phyloP scores from a whole-genome alignment of 140 eudicot genomes.

The Bidens hawaiensis region DNA sequence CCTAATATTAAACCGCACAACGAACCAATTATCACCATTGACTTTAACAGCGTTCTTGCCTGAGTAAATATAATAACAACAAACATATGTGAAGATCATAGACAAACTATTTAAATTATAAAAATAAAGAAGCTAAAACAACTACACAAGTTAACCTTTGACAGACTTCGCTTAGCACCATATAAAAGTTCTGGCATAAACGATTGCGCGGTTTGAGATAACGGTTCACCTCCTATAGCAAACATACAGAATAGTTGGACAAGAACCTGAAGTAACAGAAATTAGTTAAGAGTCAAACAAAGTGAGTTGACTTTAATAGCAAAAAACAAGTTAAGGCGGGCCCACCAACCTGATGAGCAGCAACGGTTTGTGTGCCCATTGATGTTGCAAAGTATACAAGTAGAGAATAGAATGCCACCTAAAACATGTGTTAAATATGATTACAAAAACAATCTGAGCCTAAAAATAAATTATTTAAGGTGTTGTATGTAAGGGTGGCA shows the following conservation, averaged over 20 bases:
- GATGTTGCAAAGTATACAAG: constrained; percentile 91
- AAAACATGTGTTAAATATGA: background rate
- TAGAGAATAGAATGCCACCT: constrained; percentile 90
- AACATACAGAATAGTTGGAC: constrained; percentile 66
- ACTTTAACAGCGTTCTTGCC: constrained; percentile 76
- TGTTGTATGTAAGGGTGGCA: background rate
- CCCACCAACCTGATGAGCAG: constrained; percentile 90
- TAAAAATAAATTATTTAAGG: background rate
- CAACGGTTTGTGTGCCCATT: constrained; percentile 73
- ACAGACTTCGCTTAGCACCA: constrained; percentile 69
- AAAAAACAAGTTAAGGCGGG: constrained; percentile 4
- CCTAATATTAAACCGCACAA: constrained; percentile 65
- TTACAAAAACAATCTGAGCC: background rate
- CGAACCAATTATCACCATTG: constrained; percentile 79
- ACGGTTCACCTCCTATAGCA: constrained; percentile 85
- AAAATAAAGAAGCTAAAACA: constrained; percentile 5
- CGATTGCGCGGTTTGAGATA: constrained; percentile 97
- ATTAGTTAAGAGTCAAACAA: constrained; percentile 13
- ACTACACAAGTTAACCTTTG: constrained; percentile 33
- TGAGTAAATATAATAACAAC: constrained; percentile 14
- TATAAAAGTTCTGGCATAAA: constrained; percentile 90
- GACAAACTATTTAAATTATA: background rate
- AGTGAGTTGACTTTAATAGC: constrained; percentile 4
- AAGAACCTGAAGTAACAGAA: constrained; percentile 53
- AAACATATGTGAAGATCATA: background rate